These are phyloP conservation scores for Aspergillus aculeatinus DNA, from an alignment of 2,329 filamentous ascomycete genomes.

Conservation along the genomic window DNA sequence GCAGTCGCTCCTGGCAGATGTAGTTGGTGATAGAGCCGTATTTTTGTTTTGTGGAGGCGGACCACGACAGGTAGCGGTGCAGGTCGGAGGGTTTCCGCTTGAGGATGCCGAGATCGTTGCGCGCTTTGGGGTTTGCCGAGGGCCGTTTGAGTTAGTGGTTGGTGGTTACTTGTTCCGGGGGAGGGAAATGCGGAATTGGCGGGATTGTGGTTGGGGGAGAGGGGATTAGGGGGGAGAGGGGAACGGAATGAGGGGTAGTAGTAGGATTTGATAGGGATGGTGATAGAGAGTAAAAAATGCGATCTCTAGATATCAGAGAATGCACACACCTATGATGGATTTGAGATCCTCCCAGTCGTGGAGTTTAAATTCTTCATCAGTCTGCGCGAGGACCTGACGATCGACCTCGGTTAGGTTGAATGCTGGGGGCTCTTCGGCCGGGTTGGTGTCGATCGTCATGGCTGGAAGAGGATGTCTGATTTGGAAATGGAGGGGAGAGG, in stretches of 20 bases:
- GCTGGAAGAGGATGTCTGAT: background rate
- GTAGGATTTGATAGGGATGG: background rate
- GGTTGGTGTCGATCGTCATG: conserved; percentile 9
- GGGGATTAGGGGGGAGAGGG: conserved; percentile 6
- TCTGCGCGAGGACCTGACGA: conserved; percentile 49
- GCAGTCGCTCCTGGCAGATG: conserved; percentile 55
- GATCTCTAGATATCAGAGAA: too few species aligned
- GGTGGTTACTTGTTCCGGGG: background rate
- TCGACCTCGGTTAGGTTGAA: conserved; percentile 54
- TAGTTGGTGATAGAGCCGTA: conserved; percentile 59
- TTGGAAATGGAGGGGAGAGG: background rate
- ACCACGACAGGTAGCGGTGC: conserved; percentile 61
- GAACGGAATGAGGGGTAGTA: conserved; percentile 1
- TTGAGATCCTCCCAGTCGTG: conserved; percentile 55
- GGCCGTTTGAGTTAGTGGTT: background rate
- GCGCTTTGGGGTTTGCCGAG: conserved; percentile 27
- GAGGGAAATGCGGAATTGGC: background rate
- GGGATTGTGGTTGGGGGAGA: conserved; percentile 2
- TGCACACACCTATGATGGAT: conserved; percentile 50
- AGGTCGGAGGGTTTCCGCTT: conserved; percentile 61
- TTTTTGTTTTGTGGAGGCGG: conserved; percentile 51
- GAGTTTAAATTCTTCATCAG: conserved; percentile 52
- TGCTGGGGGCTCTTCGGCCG: conserved; percentile 27
- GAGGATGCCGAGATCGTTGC: conserved; percentile 55
- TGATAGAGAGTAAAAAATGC: too few species aligned